Evolutionary conservation across 139 green algal species (phyloP), one percentile per base, ranked within the genome.

Genomic region (Chlorella sp.): DNA sequence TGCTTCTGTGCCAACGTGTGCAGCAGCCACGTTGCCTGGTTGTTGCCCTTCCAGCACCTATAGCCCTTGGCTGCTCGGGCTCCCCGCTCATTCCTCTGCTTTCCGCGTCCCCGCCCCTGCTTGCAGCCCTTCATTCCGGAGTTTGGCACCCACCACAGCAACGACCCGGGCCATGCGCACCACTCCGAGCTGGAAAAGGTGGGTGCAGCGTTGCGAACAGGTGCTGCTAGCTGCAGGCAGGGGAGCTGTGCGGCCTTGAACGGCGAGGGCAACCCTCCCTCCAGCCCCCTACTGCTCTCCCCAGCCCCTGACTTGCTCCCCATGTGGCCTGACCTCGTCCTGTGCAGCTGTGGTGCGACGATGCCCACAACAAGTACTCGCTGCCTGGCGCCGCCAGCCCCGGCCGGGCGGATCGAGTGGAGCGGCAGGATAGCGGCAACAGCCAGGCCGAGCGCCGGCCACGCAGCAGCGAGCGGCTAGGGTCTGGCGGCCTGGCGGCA

Each of bases 51-150:
- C n/a, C n/a, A n/a, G n/a, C n/a, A n/a, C n/a, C n/a, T n/a, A n/a
- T n/a, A n/a, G n/a, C n/a, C n/a, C n/a, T n/a, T n/a, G n/a, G n/a
- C n/a, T n/a, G n/a, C n/a, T n/a, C n/a, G n/a, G n/a, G n/a, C n/a
- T n/a, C n/a, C n/a, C n/a, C 46, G 8, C 46, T 54, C 8, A 8
- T 8, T 11, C 46, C 8, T 11, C 46, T 8, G 46, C 8, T 60
- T 60, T 11, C 51, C 7, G 8, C 22, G 13, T 60, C 51, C 51
- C 51, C 24, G 51, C 9, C 9, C 51, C 51, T 60, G 11, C 51
- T 2, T 20, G 36, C 87, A 94, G 72, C 93, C 93, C 4, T 90
- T 90, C 65, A 86, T 96, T 13, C 92, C 93, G 32, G 92, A 94
- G 56, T 91, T 94, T 76, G 89, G 92, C n/a, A 26, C 26, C 77